These are phyloP conservation scores for Eimeria sp. DNA, from an alignment of 169 alveolate genomes.

Conservation along the genomic window DNA sequence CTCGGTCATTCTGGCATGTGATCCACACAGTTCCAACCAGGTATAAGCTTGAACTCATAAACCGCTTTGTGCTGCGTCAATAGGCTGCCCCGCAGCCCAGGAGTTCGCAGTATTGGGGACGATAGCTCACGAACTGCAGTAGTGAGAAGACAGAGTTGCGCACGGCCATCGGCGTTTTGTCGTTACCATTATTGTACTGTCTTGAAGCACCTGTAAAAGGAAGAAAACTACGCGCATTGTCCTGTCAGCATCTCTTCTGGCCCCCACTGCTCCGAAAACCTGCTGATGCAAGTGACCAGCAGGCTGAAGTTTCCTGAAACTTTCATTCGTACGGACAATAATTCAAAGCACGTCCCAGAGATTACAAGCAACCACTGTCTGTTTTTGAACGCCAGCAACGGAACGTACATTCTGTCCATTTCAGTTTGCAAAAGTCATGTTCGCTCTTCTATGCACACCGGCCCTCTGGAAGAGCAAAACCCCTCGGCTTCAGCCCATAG, in stretches of 20 bases:
- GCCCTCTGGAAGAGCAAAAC: background rate
- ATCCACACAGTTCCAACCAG: background rate
- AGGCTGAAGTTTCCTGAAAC: background rate
- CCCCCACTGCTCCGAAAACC: background rate
- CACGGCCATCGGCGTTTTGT: background rate
- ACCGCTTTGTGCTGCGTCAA: background rate
- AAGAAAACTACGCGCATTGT: background rate
- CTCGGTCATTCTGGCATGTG: background rate
- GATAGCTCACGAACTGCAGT: constrained; percentile 3
- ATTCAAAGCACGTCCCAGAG: background rate
- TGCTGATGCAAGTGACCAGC: background rate
- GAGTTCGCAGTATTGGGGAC: background rate
- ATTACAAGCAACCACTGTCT: background rate
- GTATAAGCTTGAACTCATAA: background rate
- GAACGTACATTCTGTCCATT: background rate
- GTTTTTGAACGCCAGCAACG: background rate
- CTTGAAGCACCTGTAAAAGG: background rate
- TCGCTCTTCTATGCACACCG: background rate
- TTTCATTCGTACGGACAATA: background rate
- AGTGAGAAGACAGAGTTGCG: background rate
- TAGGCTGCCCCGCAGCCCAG: background rate
- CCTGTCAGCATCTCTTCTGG: background rate
- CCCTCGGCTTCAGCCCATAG: background rate
- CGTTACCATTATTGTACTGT: background rate
- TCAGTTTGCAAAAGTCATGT: background rate